Percentiles rank a stretch among this genome's conserved stretches.
Evolutionary conservation across 441 rosid genomes (phyloP).

Genomic region (Biscutella laevigata): DNA sequence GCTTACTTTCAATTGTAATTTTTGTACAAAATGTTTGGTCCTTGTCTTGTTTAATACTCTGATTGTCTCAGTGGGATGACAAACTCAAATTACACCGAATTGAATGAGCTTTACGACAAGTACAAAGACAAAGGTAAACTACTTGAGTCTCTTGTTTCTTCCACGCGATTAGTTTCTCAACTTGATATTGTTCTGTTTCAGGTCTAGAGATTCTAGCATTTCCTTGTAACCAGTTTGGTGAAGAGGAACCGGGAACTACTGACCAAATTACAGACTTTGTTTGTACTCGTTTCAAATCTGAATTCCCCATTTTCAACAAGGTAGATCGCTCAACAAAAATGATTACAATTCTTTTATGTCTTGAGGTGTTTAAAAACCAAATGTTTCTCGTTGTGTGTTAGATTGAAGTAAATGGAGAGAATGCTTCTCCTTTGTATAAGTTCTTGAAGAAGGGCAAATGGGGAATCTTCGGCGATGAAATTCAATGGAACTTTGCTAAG

Average conservation of each 20-base stretch:
- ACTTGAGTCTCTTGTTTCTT: background rate
- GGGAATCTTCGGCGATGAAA: conserved; percentile 85
- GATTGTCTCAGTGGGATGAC: conserved; percentile 63
- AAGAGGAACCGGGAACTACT: conserved; percentile 78
- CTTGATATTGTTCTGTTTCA: conserved; percentile 22
- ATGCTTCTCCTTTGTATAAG: conserved; percentile 59
- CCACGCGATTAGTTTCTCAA: background rate
- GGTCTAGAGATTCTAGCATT: conserved; percentile 82
- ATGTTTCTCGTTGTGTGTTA: conserved; percentile 5
- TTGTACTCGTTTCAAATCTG: conserved; percentile 74
- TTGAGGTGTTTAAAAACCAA: background rate
- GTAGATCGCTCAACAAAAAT: conserved; percentile 22
- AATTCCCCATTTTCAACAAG: conserved; percentile 78
- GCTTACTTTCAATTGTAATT: background rate
- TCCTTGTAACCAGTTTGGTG: conserved; percentile 92
- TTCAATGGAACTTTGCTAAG: conserved; percentile 93
- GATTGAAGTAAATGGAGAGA: conserved; percentile 79
- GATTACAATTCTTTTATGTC: background rate
- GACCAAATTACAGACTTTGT: conserved; percentile 59
- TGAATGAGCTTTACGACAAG: conserved; percentile 62
- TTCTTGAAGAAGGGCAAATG: conserved; percentile 78
- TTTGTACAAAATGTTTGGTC: background rate
- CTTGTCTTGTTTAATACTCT: background rate
- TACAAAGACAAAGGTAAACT: conserved; percentile 63
- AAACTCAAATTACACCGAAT: conserved; percentile 66